phyloP scores from a whole-genome alignment of 108 stramenopile species.

The Schizochytrium sp. region DNA sequence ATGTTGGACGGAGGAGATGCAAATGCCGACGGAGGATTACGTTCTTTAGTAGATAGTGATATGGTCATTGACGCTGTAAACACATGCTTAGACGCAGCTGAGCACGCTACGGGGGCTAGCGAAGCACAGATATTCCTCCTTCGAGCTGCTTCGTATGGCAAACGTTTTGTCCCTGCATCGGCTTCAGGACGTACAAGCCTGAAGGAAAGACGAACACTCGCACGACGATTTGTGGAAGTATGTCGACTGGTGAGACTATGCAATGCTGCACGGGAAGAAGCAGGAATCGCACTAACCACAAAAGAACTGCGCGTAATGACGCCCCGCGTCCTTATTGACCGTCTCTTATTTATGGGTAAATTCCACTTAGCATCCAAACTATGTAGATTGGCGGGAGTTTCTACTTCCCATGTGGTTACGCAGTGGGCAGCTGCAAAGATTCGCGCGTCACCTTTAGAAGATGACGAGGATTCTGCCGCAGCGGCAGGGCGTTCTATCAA shows the following conservation, averaged over 20 bases:
- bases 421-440: slow-evolving; percentile 59
- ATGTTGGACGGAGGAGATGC: slow-evolving; percentile 23
- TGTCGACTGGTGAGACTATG: slow-evolving; percentile 17
- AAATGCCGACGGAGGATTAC: slow-evolving; percentile 49
- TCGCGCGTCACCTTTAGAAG: background rate
- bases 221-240: slow-evolving; percentile 35
- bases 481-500: background rate
- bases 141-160: slow-evolving; percentile 55
- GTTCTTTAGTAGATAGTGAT: slow-evolving; percentile 13
- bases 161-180: slow-evolving; percentile 28
- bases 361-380: slow-evolving; percentile 14
- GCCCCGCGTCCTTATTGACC: slow-evolving; percentile 38
- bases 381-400: background rate
- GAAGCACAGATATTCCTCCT: background rate
- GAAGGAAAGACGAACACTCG: background rate
- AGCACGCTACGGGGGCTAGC: slow-evolving; percentile 10
- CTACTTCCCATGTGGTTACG: slow-evolving; percentile 22
- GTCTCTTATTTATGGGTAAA: background rate
- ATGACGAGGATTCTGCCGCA: background rate
- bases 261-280: background rate
- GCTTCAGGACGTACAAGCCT: background rate
- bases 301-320: slow-evolving; percentile 54
- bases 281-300: slow-evolving; percentile 15
- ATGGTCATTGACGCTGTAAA: slow-evolving; percentile 28
- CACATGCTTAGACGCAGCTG: slow-evolving; percentile 50